These are phyloP conservation scores for Neopestalotiopsis clavispora DNA, from an alignment of 2,329 filamentous ascomycete genomes.

Conservation along the genomic window DNA sequence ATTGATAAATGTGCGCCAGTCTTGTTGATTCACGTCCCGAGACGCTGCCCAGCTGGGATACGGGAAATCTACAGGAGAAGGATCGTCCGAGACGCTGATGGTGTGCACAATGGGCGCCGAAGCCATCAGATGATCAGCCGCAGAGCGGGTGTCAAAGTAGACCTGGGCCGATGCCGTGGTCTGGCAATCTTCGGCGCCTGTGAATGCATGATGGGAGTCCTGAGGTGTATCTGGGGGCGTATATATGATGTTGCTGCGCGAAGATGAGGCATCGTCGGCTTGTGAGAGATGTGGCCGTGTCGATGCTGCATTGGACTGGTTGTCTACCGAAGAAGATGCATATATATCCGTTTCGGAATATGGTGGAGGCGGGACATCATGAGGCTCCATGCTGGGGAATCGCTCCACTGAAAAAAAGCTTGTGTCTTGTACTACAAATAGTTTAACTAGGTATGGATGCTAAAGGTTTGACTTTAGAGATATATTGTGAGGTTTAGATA, in stretches of 20 bases:
- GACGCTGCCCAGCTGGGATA: slow-evolving; percentile 42
- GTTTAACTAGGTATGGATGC: not conserved
- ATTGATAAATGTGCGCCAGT: slow-evolving; percentile 66
- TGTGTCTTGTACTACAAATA: not conserved
- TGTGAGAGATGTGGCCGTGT: slow-evolving; percentile 25
- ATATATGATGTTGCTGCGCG: slow-evolving; percentile 52
- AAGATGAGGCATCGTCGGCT: slow-evolving; percentile 44
- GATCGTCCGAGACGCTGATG: slow-evolving; percentile 39
- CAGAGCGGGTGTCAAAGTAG: slow-evolving; percentile 54
- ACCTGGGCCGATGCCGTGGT: slow-evolving; percentile 40
- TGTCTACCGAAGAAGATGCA: slow-evolving; percentile 33
- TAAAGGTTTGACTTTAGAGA: not conserved
- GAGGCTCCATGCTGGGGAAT: slow-evolving; percentile 29
- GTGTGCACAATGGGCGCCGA: slow-evolving; percentile 34
- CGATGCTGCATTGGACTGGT: slow-evolving; percentile 35
- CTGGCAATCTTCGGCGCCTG: slow-evolving; percentile 32
- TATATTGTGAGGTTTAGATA: not conserved
- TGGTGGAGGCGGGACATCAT: slow-evolving; percentile 56
- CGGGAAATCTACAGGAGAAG: slow-evolving; percentile 49
- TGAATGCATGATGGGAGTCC: slow-evolving; percentile 35
- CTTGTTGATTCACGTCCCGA: slow-evolving; percentile 53
- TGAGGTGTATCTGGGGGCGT: slow-evolving; percentile 57
- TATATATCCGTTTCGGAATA: slow-evolving; percentile 64
- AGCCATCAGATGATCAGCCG: slow-evolving; percentile 23
- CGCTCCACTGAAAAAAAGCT: not conserved